These are phyloP conservation scores for Cadophora gregata DNA, from an alignment of 2,329 filamentous ascomycete genomes.

Conservation along the genomic window DNA sequence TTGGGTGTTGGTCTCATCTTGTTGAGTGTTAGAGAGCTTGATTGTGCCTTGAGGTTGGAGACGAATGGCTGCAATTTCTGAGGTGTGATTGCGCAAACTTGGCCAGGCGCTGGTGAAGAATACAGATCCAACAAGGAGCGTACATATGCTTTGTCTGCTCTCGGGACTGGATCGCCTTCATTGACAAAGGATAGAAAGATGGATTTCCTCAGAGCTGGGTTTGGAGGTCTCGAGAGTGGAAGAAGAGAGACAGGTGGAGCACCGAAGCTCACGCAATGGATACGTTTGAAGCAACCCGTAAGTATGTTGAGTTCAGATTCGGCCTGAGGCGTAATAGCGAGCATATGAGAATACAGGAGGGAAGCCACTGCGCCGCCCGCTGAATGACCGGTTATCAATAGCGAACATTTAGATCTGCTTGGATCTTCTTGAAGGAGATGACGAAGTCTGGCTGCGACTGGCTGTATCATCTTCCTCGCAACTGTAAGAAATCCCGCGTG, in stretches of 20 bases:
- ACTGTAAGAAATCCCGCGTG: conserved; percentile 82
- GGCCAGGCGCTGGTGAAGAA: conserved; percentile 54
- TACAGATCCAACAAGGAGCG: conserved; percentile 75
- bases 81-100: conserved; percentile 27
- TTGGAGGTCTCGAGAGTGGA: conserved; percentile 66
- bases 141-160: conserved; percentile 80
- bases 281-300: conserved; percentile 73
- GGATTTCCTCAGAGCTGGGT: conserved; percentile 61
- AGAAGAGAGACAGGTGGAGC: conserved; percentile 77
- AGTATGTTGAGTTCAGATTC: conserved; percentile 73
- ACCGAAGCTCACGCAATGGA: conserved; percentile 89
- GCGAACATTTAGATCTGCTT: conserved; percentile 65
- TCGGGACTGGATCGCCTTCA: conserved; percentile 80
- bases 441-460: conserved; percentile 73
- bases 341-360: conserved; percentile 83
- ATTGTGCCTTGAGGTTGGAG: conserved; percentile 32
- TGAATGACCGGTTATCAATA: conserved; percentile 85
- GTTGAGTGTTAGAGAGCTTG: conserved; percentile 31
- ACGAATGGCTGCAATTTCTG: conserved; percentile 32
- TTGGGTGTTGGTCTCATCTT: conserved; percentile 34
- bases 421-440: conserved; percentile 76
- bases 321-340: conserved; percentile 59
- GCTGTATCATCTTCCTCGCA: conserved; percentile 74
- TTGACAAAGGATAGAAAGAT: conserved; percentile 83
- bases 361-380: conserved; percentile 85